Evolutionary conservation across 495 filamentous ascomycete species (phyloP).

Genomic region (Podospora pseudoanserina): DNA sequence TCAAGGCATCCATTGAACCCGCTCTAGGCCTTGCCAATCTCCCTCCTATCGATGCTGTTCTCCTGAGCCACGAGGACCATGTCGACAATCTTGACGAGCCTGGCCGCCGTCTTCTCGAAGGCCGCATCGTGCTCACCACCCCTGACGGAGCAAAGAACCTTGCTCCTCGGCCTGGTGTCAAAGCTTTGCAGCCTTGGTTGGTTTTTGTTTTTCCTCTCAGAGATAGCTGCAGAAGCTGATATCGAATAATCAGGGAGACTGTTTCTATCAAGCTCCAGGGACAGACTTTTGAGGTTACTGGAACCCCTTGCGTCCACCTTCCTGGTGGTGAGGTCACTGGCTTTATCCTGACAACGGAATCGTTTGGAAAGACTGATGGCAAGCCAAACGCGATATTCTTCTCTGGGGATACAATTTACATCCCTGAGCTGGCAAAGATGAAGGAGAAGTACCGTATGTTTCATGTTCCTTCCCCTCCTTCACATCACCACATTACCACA

Average conservation of each 20-base stretch:
- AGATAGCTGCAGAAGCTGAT: not conserved
- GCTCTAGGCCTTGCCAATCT: constrained; percentile 39
- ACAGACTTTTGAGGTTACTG: constrained; percentile 48
- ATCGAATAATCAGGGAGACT: constrained; percentile 14
- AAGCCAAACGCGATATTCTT: constrained; percentile 53
- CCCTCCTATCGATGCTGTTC: constrained; percentile 49
- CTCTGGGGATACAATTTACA: constrained; percentile 53
- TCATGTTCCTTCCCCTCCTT: not conserved
- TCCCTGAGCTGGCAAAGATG: constrained; percentile 41
- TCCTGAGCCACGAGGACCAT: constrained; percentile 57
- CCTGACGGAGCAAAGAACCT: constrained; percentile 46
- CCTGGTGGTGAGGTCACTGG: constrained; percentile 49
- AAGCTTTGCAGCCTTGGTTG: constrained; percentile 34
- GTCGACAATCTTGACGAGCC: constrained; percentile 50
- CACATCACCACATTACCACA: not conserved
- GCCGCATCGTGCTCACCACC: constrained; percentile 50
- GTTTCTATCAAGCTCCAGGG: constrained; percentile 23
- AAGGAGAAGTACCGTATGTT: constrained; percentile 27
- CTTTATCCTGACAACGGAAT: constrained; percentile 41
- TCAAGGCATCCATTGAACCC: constrained; percentile 36
- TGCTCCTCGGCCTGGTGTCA: constrained; percentile 41
- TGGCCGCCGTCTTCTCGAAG: constrained; percentile 43
- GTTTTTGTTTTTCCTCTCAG: not conserved
- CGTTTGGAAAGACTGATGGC: constrained; percentile 42
- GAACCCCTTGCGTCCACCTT: constrained; percentile 45